Conservation (phyloP, 257 asterid species). For the Ilex aquifolium region DNA sequence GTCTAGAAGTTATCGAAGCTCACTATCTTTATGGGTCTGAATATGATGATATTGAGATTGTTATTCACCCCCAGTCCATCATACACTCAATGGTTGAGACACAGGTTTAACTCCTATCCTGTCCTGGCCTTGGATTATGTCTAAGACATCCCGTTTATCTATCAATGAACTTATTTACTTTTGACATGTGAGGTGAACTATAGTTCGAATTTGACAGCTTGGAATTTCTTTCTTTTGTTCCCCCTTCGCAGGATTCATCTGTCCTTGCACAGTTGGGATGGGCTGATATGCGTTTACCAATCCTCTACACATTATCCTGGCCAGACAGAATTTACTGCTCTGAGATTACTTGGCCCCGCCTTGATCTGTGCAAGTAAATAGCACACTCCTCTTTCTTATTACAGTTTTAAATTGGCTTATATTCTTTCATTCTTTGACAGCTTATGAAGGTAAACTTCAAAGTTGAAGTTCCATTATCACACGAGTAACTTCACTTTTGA, state of each 20-base stretch:
- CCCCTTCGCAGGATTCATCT: constrained; percentile 69
- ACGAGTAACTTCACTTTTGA: no score
- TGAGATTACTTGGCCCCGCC: constrained; percentile 97
- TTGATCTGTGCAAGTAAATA: constrained; percentile 94
- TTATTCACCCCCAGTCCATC: constrained; percentile 95
- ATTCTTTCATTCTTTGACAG: not conserved
- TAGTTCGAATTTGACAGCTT: not conserved
- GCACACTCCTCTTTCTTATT: constrained; percentile 1
- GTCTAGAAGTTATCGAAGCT: constrained; percentile 97
- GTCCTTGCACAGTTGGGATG: constrained; percentile 90
- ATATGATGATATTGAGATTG: constrained; percentile 81
- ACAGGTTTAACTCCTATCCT: constrained; percentile 41
- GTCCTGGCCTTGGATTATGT: not conserved
- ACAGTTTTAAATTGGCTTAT: not conserved
- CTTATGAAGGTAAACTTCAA: not conserved
- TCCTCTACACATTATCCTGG: constrained; percentile 95
- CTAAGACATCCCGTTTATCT: not conserved
- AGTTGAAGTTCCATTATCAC: not conserved
- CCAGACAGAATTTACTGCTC: constrained; percentile 87
- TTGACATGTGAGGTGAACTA: not conserved
- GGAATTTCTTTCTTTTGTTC: not conserved
- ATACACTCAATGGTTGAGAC: constrained; percentile 98
- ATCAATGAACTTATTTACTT: not conserved
- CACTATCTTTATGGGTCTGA: constrained; percentile 96
- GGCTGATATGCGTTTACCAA: constrained; percentile 99